phyloP scores from a whole-genome alignment of 225 moss, liverwort and hornwort species.

The Bryum argenteum region DNA sequence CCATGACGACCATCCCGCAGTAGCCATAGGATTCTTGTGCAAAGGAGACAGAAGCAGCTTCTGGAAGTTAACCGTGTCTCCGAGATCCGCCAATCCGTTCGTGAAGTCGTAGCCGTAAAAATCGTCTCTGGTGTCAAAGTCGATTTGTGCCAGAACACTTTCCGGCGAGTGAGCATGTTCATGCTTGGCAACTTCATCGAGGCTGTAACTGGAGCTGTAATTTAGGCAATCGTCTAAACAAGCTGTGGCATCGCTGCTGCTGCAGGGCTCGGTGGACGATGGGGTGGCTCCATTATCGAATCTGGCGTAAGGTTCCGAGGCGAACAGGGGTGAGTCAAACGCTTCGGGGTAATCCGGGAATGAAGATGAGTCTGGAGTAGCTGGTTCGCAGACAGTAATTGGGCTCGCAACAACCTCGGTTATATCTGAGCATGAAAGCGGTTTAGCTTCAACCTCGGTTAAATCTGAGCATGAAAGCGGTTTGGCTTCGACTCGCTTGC shows the following conservation, averaged over 20 bases:
- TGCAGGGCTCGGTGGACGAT: slow-evolving; percentile 18
- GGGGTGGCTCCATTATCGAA: not conserved
- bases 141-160: slow-evolving; percentile 32
- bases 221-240: slow-evolving; percentile 19
- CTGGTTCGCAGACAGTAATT: no score
- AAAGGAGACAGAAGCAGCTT: slow-evolving; percentile 22
- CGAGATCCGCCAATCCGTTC: slow-evolving; percentile 19
- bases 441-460: no score
- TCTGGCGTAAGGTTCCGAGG: not conserved
- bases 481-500: slow-evolving; percentile 15
- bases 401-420: no score
- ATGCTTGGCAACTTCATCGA: slow-evolving; percentile 17
- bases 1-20: not conserved
- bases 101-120: slow-evolving; percentile 21
- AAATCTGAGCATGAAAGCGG: slow-evolving; percentile 24
- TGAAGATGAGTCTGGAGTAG: no score
- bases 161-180: slow-evolving; percentile 24
- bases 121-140: not conserved
- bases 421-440: not conserved
- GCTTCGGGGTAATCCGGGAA: no score
- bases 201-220: slow-evolving; percentile 18
- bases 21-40: not conserved
- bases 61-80: slow-evolving; percentile 10
- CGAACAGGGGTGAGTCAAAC: not conserved
- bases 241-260: slow-evolving; percentile 24